Conservation (phyloP, 768 basidiomycete species). For the Trametes sanguinea region DNA sequence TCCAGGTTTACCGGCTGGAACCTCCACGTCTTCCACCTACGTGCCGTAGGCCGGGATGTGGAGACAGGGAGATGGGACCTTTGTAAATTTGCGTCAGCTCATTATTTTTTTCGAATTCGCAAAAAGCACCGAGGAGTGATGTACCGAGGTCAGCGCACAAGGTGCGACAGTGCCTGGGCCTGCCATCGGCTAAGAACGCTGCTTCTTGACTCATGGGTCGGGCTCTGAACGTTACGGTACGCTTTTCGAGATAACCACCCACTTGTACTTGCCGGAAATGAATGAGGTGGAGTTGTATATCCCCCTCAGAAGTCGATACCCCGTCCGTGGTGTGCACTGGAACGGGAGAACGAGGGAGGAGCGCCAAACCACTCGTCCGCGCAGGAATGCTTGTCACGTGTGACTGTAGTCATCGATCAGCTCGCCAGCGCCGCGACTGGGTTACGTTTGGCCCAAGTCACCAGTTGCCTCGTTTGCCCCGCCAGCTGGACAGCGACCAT, state of each 20-base stretch:
- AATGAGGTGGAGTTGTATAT: not conserved
- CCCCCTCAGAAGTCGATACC: not conserved
- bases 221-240: not conserved
- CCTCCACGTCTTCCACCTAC: no score
- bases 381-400: conserved; percentile 15
- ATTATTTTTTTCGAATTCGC: not conserved
- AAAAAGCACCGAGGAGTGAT: conserved; percentile 12
- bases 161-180: conserved; percentile 17
- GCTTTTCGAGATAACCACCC: not conserved
- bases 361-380: conserved; percentile 10
- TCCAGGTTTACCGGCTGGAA: not conserved
- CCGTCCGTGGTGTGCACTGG: not conserved
- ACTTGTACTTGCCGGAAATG: not conserved
- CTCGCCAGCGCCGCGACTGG: not conserved
- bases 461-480: conserved; percentile 1
- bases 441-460: conserved; percentile 6
- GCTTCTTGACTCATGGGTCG: conserved; percentile 2
- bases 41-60: no score
- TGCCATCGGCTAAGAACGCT: conserved; percentile 1
- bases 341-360: not conserved
- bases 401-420: conserved; percentile 17
- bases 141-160: conserved; percentile 8
- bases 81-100: not conserved
- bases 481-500: conserved; percentile 4
- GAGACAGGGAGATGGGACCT: no score